Evolutionary conservation across 768 basidiomycete species (phyloP).

Genomic region (Termitomyces sp.): DNA sequence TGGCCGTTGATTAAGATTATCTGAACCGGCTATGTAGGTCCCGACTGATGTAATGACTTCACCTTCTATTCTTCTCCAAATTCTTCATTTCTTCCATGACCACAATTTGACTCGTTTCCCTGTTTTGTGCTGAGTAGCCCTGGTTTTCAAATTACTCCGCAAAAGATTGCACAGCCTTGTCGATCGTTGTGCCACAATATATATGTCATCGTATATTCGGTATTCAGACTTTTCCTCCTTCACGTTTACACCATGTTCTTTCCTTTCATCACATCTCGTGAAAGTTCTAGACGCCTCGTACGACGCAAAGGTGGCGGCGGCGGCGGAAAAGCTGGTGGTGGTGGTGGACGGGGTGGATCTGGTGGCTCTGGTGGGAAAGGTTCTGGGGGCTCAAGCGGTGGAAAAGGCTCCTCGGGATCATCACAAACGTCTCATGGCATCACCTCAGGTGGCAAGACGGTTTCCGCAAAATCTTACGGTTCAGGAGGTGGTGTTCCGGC

Average conservation of each 20-base stretch:
- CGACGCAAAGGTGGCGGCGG: constrained; percentile 6
- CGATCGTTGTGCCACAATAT: background rate
- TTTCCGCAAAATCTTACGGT: constrained; percentile 21
- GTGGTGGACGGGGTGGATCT: constrained; percentile 8
- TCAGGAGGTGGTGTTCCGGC: constrained; percentile 24
- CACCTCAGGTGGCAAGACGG: constrained; percentile 12
- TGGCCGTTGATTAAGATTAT: too few relatives aligned
- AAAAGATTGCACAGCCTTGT: background rate
- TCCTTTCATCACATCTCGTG: constrained; percentile 2
- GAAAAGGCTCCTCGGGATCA: constrained; percentile 12
- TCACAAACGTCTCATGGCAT: background rate
- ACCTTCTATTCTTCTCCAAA: too few relatives aligned
- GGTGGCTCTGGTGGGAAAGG: constrained; percentile 18
- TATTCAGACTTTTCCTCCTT: background rate
- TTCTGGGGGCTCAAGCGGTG: constrained; percentile 17
- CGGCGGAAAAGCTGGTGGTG: constrained; percentile 3
- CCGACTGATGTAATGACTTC: too few relatives aligned
- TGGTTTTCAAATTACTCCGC: too few relatives aligned
- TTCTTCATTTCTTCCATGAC: too few relatives aligned
- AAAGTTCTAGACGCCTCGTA: background rate
- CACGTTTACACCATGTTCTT: background rate
- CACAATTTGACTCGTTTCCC: background rate
- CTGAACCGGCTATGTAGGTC: too few relatives aligned
- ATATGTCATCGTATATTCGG: background rate
- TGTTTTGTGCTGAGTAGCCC: background rate